Base-by-base conservation (phyloP, 2,329 filamentous ascomycete genomes). In the Chaetothyriales sp. region DNA sequence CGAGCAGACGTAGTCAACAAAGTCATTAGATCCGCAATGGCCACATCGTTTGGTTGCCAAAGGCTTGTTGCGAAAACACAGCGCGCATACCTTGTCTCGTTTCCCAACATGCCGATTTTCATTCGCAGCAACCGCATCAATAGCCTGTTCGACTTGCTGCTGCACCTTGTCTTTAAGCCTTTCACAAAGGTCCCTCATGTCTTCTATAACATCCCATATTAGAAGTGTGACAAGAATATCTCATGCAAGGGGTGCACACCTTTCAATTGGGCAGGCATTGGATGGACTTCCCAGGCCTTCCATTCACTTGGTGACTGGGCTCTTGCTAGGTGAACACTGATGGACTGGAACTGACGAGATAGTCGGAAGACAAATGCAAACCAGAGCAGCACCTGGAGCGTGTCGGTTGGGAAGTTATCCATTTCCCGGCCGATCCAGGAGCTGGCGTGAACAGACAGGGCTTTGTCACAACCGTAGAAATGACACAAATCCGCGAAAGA, bases 211-310 rank as follows among this genome's bases (percentile, higher is more conserved):
- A 25, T 42, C 18, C n/a, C 15, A 15, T 7, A 18, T 39, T 8
- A 7, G 15, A 9, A 18, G 8, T 8, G 2, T 48, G 18, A 18
- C 9, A 18, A n/a, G 47, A 39, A n/a, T 20, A n/a, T 48, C n/a
- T n/a, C n/a, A 6, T 10, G 12, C 5, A 32, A 18, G 7, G 19
- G 19, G 18, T 12, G 32, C 45, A 22, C 42, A 48, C 47, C 47
- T 42, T 42, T 48, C 26, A 48, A n/a, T 9, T 19, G 6, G n/a
- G 43, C 20, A 9, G 49, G 49, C 49, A 50, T 50, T 7, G 49
- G 49, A 36, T 50, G 49, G 8, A 50, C 49, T 15, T 50, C 49
- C 49, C 49, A 50, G 18, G 18, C 5, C 43, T 47, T 50, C 49
- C 49, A 50, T 32, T 46, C 15, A 2, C n/a, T 2, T 19, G 43